These are phyloP conservation scores for Dendrobium officinale DNA, from an alignment of 106 monocot genomes.

Conservation along the genomic window DNA sequence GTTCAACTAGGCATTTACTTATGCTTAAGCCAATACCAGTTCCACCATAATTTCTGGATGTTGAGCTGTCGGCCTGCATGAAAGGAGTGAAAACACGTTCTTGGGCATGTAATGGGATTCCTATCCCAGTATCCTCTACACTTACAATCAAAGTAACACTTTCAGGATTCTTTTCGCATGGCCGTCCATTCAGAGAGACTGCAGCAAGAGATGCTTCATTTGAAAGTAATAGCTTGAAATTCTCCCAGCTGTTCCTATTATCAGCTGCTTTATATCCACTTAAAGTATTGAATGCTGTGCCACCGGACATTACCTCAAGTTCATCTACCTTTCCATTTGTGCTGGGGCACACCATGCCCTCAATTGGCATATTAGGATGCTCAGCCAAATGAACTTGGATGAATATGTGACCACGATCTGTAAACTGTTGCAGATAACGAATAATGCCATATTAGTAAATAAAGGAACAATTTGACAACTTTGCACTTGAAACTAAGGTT, in stretches of 20 bases:
- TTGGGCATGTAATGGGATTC: conserved; percentile 86
- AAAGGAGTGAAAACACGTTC: conserved; percentile 90
- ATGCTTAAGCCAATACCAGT: conserved; percentile 98
- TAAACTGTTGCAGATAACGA: conserved; percentile 45
- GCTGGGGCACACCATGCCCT: conserved; percentile 13
- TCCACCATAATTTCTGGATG: conserved; percentile 89
- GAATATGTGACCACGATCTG: conserved; percentile 90
- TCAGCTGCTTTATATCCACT: conserved; percentile 89
- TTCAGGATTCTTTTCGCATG: conserved; percentile 17
- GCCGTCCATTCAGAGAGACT: conserved; percentile 16
- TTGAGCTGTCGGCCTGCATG: conserved; percentile 98
- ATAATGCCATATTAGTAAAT: background rate
- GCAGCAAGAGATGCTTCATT: conserved; percentile 16
- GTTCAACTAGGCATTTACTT: conserved; percentile 92
- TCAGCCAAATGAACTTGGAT: conserved; percentile 78
- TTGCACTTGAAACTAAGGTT: background rate
- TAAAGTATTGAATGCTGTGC: conserved; percentile 39
- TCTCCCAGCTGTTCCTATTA: conserved; percentile 72
- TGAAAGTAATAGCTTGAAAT: conserved; percentile 50
- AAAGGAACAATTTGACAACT: background rate
- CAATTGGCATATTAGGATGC: conserved; percentile 22
- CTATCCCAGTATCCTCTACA: conserved; percentile 94
- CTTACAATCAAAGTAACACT: conserved; percentile 56
- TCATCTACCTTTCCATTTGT: conserved; percentile 30
- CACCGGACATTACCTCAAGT: background rate